Conservation (phyloP, 1,284 basidiomycete genomes). For the Lentinus polychrous region DNA sequence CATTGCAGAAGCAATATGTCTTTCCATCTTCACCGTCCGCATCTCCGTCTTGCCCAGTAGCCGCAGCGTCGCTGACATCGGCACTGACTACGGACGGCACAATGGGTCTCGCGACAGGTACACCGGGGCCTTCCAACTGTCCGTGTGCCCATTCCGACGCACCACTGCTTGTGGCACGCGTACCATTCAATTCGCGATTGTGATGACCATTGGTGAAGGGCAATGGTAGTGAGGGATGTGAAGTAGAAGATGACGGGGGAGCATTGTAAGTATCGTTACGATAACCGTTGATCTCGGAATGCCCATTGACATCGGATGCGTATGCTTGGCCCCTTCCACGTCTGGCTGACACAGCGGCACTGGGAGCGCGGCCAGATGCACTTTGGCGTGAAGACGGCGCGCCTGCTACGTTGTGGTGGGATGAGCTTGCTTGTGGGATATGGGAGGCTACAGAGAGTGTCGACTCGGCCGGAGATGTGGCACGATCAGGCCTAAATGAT, state of each 20-base stretch:
- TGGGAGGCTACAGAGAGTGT: conserved; percentile 62
- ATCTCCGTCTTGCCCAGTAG: conserved; percentile 27
- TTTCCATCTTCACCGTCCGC: conserved; percentile 56
- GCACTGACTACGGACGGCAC: conserved; percentile 19
- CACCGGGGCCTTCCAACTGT: conserved; percentile 68
- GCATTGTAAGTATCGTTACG: conserved; percentile 29
- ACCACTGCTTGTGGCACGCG: conserved; percentile 16
- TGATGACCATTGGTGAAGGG: conserved; percentile 24
- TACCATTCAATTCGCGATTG: conserved; percentile 9
- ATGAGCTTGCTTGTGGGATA: conserved; percentile 14
- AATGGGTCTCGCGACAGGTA: conserved; percentile 52
- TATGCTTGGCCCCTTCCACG: conserved; percentile 20
- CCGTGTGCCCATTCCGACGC: conserved; percentile 37
- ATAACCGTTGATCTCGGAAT: conserved; percentile 16
- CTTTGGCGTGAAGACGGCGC: conserved; percentile 14
- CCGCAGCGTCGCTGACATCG: conserved; percentile 10
- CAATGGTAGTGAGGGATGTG: conserved; percentile 35
- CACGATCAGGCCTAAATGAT: conserved; percentile 46
- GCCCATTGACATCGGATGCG: conserved; percentile 16
- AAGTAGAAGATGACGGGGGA: conserved; percentile 29
- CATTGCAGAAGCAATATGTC: conserved; percentile 86
- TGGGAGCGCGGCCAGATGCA: conserved; percentile 17
- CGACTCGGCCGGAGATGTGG: conserved; percentile 65
- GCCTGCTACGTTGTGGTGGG: conserved; percentile 5
- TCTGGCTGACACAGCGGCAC: conserved; percentile 18